These are phyloP conservation scores for Apiotrichum brassicae DNA, from an alignment of 1,284 basidiomycete species.

Conservation along the genomic window DNA sequence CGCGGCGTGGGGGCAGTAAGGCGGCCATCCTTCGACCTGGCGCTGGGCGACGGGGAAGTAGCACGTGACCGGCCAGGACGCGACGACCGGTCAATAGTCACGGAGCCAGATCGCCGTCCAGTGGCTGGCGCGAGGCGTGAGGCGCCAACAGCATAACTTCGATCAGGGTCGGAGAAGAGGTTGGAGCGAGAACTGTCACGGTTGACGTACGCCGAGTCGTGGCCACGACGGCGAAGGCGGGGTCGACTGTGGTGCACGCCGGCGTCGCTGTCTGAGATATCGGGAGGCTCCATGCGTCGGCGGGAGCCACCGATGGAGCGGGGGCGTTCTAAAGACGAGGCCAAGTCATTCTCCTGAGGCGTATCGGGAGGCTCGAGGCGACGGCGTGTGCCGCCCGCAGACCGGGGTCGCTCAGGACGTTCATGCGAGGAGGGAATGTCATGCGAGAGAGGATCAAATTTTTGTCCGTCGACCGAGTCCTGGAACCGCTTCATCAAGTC, in stretches of 20 bases:
- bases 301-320: constrained; percentile 14
- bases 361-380: constrained; percentile 6
- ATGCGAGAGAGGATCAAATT: constrained; percentile 8
- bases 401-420: constrained; percentile 19
- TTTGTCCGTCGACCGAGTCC: constrained; percentile 20
- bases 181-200: constrained; percentile 1
- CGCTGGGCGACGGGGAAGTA: constrained; percentile 1
- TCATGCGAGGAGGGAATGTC: constrained; percentile 8
- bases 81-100: background rate
- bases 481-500: constrained; percentile 74
- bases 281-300: constrained; percentile 7
- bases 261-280: constrained; percentile 44
- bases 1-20: constrained; percentile 4
- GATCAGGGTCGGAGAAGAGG: constrained; percentile 70
- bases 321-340: constrained; percentile 20
- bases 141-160: constrained; percentile 80
- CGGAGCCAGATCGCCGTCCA: background rate
- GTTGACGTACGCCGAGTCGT: background rate
- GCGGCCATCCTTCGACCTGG: constrained; percentile 2
- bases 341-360: background rate
- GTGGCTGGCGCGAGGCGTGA: constrained; percentile 18
- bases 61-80: background rate
- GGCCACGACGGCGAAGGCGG: constrained; percentile 1
- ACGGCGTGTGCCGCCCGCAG: constrained; percentile 7
- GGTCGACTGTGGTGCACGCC: constrained; percentile 5